Evolutionary conservation across 2,329 filamentous ascomycete genomes (phyloP), one percentile per base, ranked within the genome.

Genomic region (Penicillium sp.): DNA sequence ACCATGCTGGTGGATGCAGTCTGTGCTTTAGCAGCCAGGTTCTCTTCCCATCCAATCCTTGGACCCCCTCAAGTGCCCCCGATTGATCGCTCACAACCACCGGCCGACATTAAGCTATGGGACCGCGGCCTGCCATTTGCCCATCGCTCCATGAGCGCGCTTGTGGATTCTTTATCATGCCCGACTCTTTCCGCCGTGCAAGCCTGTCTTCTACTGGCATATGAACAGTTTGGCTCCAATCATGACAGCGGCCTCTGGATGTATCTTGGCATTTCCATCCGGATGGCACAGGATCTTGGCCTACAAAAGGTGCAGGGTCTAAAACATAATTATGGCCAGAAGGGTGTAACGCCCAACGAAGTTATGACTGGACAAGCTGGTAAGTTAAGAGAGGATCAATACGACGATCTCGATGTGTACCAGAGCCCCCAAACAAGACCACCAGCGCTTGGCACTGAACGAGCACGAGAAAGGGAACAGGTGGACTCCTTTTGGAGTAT

Each of bases 161-260:
- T 89, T 0, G 80, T 89, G 4, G 85, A 93, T 51, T 84, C 83
- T 0, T 88, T 93, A 46, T 77, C 85, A 0, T 92, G 84, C 44
- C 87, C 87, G 0, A 87, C 82, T 2, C 80, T 93, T 1, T 83
- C 84, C 15, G 86, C 85, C 7, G 85, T 92, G 0, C 88, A 94
- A 53, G 85, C 87, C 0, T 88, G 83, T 32, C 65, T 94, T 8
- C 67, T 95, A 17, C 77, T 95, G 65, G 87, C 86, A 0, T 94
- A 94, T 55, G 86, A 93, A 50, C 83, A 89, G 29, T 94, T 95
- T 51, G 88, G 87, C 1, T 84, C 85, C 8, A 85, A 86, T 48
- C 85, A 89, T 52, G 88, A 94, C 55, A 93, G 86, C 59, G 85
- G 86, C 0, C 64, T 95, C 5, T 95, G 88, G 87, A 93, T 94